Conservation (phyloP, 1,284 basidiomycete species). For the Irpex sp. region DNA sequence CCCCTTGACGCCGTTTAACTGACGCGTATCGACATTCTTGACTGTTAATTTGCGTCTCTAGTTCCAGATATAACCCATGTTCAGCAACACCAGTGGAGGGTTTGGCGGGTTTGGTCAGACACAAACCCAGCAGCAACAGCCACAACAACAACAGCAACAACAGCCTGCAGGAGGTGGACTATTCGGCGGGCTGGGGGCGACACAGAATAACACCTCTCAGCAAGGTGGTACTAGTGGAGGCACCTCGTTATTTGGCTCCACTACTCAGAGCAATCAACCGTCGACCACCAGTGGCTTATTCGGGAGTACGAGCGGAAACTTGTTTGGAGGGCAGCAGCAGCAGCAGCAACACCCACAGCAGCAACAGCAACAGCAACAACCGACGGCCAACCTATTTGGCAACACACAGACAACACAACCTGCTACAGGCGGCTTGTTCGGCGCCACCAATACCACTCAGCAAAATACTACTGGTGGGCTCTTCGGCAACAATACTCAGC, state of each 20-base stretch:
- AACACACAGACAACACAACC: conserved; percentile 4
- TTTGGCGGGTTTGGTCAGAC: conserved; percentile 1
- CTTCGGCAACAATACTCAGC: conserved; percentile 24
- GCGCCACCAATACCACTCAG: neutral
- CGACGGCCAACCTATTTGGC: conserved; percentile 9
- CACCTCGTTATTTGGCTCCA: neutral
- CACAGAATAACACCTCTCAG: conserved; percentile 1
- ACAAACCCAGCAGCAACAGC: neutral
- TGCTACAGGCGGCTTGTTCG: conserved; percentile 13
- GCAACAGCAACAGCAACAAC: neutral
- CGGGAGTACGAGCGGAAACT: conserved; percentile 20
- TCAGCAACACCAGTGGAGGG: neutral
- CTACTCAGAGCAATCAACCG: conserved; percentile 2
- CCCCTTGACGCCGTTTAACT: neutral
- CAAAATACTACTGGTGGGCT: conserved; percentile 17
- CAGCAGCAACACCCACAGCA: neutral
- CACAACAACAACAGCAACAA: conserved; percentile 7
- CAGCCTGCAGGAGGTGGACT: conserved; percentile 6
- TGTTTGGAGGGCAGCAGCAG: conserved; percentile 17
- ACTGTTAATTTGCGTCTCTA: neutral
- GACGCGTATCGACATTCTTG: neutral
- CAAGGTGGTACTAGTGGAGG: neutral
- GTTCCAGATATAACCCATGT: neutral
- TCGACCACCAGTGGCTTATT: conserved; percentile 7
- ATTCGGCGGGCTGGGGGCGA: conserved; percentile 1